Evolutionary conservation across 1,284 basidiomycete genomes (phyloP).

Genomic region (Rhodotorula sp.): DNA sequence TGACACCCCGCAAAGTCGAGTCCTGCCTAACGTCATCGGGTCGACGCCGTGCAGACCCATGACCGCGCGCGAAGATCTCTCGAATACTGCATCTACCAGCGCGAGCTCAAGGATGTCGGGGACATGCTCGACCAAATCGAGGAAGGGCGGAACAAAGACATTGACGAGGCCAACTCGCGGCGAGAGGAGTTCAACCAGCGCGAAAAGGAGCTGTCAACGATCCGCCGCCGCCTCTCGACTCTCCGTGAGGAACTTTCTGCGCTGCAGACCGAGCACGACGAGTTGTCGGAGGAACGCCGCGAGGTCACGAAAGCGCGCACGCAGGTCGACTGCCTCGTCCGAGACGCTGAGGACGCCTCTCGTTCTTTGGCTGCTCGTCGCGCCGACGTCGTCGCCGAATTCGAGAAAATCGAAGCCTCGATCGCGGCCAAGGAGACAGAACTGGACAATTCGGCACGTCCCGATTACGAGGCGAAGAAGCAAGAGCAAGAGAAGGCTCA

Average conservation of each 20-base stretch:
- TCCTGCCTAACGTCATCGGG: not conserved
- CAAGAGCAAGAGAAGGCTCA: not conserved
- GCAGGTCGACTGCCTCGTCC: slow-evolving; percentile 77
- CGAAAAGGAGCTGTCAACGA: slow-evolving; percentile 65
- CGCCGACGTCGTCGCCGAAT: not conserved
- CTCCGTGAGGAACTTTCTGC: slow-evolving; percentile 70
- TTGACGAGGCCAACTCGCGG: slow-evolving; percentile 76
- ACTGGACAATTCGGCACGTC: not conserved
- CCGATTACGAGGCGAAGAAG: not conserved
- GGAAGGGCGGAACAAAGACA: slow-evolving; percentile 70
- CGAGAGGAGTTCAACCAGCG: slow-evolving; percentile 76
- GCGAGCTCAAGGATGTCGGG: slow-evolving; percentile 83
- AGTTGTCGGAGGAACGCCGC: slow-evolving; percentile 43
- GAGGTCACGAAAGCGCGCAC: slow-evolving; percentile 52
- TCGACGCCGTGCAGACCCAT: slow-evolving; percentile 55
- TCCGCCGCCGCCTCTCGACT: slow-evolving; percentile 67
- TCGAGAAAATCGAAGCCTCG: not conserved
- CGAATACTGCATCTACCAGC: slow-evolving; percentile 90
- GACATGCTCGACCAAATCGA: slow-evolving; percentile 67
- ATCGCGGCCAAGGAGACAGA: slow-evolving; percentile 1
- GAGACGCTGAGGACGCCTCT: slow-evolving; percentile 64
- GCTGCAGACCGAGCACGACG: slow-evolving; percentile 61
- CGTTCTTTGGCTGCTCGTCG: slow-evolving; percentile 14
- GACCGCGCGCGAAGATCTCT: slow-evolving; percentile 92
- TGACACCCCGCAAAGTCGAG: not conserved